Base-by-base conservation (phyloP, 192 early-diverging fungal species). In the Hyaloraphidium curvatum region DNA sequence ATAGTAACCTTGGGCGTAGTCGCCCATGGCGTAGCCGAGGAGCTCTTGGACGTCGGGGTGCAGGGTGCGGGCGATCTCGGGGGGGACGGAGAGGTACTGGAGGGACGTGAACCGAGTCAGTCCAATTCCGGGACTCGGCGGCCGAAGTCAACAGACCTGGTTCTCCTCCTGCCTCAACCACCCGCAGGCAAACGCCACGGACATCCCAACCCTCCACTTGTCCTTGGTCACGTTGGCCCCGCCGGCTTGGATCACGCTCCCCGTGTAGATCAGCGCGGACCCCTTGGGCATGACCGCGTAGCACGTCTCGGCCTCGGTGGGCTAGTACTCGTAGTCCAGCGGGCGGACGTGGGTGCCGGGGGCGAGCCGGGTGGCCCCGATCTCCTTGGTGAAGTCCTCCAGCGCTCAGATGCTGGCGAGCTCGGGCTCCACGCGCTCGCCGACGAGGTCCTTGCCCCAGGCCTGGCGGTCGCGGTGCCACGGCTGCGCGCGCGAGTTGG, bases 91-190 rank as follows among this genome's bases (percentile, higher is more conserved):
- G 7, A 48, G 23, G 19, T 48, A 48, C 19, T 48, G 35, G n/a
- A n/a, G n/a, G n/a, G n/a, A n/a, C n/a, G n/a, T n/a, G n/a, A n/a
- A n/a, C n/a, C n/a, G n/a, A n/a, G n/a, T n/a, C n/a, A n/a, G n/a
- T n/a, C n/a, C n/a, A n/a, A n/a, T n/a, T n/a, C n/a, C n/a, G n/a
- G n/a, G n/a, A n/a, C n/a, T n/a, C n/a, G n/a, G n/a, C n/a, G n/a
- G n/a, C n/a, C n/a, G n/a, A n/a, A n/a, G n/a, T n/a, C n/a, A n/a
- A n/a, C n/a, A n/a, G n/a, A n/a, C n/a, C n/a, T 48, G 43, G 43
- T 48, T 48, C 43, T 48, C 43, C 25, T 48, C 43, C 25, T 48
- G 43, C 7, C 43, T 14, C 43, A 48, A 19, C 43, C 43, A 48
- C 25, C 7, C 43, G 17, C 14, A 25, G 7, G 43, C 43, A 48